Evolutionary conservation across 805 yeast species (phyloP).

Genomic region (Candida fluviatilis): DNA sequence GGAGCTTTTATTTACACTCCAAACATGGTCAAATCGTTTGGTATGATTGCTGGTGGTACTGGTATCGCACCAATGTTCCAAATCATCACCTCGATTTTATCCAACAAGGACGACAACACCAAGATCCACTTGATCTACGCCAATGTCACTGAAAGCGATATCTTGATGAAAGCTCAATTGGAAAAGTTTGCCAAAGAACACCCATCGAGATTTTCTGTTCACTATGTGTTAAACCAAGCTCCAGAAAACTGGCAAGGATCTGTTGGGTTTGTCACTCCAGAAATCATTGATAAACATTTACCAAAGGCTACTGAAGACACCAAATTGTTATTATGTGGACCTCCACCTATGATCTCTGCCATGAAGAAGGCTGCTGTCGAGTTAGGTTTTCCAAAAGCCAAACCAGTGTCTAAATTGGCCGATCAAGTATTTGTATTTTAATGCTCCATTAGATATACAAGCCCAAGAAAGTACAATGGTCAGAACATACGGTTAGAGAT

Average conservation of each 20-base stretch:
- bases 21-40: slow-evolving; percentile 67
- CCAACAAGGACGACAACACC: slow-evolving; percentile 75
- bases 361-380: slow-evolving; percentile 73
- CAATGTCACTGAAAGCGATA: slow-evolving; percentile 74
- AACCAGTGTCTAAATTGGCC: slow-evolving; percentile 83
- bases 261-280: slow-evolving; percentile 76
- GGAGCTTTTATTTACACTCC: slow-evolving; percentile 83
- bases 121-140: slow-evolving; percentile 75
- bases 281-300: slow-evolving; percentile 57
- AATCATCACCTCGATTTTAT: slow-evolving; percentile 75
- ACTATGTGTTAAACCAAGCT: slow-evolving; percentile 73
- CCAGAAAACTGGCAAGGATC: slow-evolving; percentile 73
- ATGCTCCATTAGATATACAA: background rate
- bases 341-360: slow-evolving; percentile 87
- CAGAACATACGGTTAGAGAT: too few species aligned
- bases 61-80: slow-evolving; percentile 97
- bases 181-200: slow-evolving; percentile 57
- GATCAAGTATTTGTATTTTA: slow-evolving; percentile 88
- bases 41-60: slow-evolving; percentile 96
- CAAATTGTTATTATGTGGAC: slow-evolving; percentile 86
- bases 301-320: slow-evolving; percentile 58
- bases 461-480: too few species aligned
- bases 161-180: slow-evolving; percentile 74
- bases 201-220: slow-evolving; percentile 57
- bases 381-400: slow-evolving; percentile 79